phyloP scores from a whole-genome alignment of 106 monocot genomes.

The Xerophyta viscosa region DNA sequence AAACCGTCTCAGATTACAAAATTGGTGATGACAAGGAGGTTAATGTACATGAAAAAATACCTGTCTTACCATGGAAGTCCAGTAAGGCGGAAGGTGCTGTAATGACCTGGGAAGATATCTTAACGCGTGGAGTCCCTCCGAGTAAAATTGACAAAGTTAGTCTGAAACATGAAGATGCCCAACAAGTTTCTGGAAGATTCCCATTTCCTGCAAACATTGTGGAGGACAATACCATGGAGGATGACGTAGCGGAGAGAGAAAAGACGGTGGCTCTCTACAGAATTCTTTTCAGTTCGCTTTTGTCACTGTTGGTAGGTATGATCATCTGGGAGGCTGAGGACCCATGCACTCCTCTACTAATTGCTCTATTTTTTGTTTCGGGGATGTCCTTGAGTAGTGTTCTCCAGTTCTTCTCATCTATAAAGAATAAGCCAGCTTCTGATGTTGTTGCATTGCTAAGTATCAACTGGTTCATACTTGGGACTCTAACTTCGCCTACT shows the following conservation, averaged over 20 bases:
- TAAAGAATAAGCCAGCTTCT: slow-evolving; percentile 63
- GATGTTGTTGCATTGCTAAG: slow-evolving; percentile 69
- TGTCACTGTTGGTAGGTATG: slow-evolving; percentile 69
- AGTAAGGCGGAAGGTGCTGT: too few relatives aligned
- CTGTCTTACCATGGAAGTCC: not conserved
- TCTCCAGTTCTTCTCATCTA: slow-evolving; percentile 54
- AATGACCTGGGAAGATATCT: slow-evolving; percentile 2
- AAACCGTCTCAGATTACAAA: slow-evolving; percentile 21
- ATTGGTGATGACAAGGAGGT: slow-evolving; percentile 1
- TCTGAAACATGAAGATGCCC: not conserved
- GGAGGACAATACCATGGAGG: not conserved
- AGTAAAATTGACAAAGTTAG: slow-evolving; percentile 6
- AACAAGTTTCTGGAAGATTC: not conserved
- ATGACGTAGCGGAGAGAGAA: slow-evolving; percentile 10
- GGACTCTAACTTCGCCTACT: slow-evolving; percentile 41
- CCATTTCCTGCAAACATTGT: not conserved
- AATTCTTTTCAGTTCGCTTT: slow-evolving; percentile 48
- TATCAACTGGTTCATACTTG: slow-evolving; percentile 81
- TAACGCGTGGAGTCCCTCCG: slow-evolving; percentile 16
- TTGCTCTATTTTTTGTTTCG: slow-evolving; percentile 61
- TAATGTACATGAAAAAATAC: slow-evolving; percentile 5
- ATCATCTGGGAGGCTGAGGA: slow-evolving; percentile 65
- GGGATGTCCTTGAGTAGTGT: slow-evolving; percentile 73
- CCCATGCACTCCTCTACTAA: slow-evolving; percentile 66
- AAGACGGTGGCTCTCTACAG: slow-evolving; percentile 33